A percentile compares a stretch with the other conserved stretches of the same genome.
These are phyloP conservation scores for Pouteria campechiana DNA, from an alignment of 179 eudicot species.

Conservation along the genomic window DNA sequence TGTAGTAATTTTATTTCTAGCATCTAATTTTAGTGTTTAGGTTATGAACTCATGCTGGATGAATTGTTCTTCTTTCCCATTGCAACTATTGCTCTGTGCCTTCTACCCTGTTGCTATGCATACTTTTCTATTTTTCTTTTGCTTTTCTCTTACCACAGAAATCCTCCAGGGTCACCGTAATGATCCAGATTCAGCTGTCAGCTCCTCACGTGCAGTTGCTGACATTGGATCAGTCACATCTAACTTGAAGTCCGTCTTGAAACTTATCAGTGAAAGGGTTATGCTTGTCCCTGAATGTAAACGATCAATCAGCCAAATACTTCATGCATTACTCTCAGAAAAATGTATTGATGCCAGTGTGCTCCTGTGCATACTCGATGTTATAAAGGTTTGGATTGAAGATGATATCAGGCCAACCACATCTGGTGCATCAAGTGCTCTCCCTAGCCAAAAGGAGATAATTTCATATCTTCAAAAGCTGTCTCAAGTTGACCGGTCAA, in stretches of 20 bases:
- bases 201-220: constrained; percentile 87
- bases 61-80: too few species aligned
- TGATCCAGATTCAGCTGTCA: constrained; percentile 79
- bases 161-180: constrained; percentile 64
- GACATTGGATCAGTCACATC: constrained; percentile 67
- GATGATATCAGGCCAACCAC: constrained; percentile 59
- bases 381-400: constrained; percentile 88
- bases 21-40: too few species aligned
- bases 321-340: constrained; percentile 71
- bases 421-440: constrained; percentile 43
- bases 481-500: constrained; percentile 90
- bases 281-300: constrained; percentile 83
- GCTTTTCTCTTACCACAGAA: neutral
- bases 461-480: constrained; percentile 89
- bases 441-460: constrained; percentile 72
- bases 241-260: constrained; percentile 73
- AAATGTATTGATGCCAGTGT: constrained; percentile 87
- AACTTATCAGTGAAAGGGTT: constrained; percentile 78
- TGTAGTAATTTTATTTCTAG: too few species aligned
- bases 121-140: constrained; percentile 1
- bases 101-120: neutral
- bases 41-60: too few species aligned
- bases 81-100: too few species aligned
- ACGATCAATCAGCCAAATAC: constrained; percentile 64
- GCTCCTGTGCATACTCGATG: constrained; percentile 83